phyloP scores from a whole-genome alignment of 2,329 filamentous ascomycete genomes.

The Verticillium tricorpus region DNA sequence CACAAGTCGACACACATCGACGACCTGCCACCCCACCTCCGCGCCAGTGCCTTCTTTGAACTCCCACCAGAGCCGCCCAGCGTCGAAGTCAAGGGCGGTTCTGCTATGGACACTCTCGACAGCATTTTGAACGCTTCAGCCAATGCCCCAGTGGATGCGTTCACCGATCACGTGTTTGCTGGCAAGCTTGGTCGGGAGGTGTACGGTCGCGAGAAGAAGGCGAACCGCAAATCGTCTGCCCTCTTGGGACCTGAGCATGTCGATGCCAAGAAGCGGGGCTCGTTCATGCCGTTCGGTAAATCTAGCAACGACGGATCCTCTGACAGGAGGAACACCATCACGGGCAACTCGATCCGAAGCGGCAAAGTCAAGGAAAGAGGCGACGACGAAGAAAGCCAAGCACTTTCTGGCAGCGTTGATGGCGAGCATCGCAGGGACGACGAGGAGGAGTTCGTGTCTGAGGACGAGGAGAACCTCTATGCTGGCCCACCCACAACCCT shows the following conservation, averaged over 20 bases:
- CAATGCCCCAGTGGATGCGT: constrained; percentile 81
- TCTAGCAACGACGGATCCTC: constrained; percentile 21
- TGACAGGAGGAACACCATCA: constrained; percentile 11
- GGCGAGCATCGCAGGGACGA: constrained; percentile 22
- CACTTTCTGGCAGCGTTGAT: constrained; percentile 16
- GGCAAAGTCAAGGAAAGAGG: background rate
- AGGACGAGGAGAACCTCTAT: constrained; percentile 44
- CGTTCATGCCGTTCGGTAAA: constrained; percentile 44
- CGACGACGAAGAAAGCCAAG: constrained; percentile 18
- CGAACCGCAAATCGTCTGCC: constrained; percentile 26
- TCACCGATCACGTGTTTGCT: constrained; percentile 82
- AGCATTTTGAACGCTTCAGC: constrained; percentile 89
- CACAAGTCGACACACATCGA: constrained; percentile 21
- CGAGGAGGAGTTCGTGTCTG: constrained; percentile 21
- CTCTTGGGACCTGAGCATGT: background rate
- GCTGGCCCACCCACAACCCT: constrained; percentile 81
- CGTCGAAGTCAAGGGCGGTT: constrained; percentile 66
- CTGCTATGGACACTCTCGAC: constrained; percentile 83
- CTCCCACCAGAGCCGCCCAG: constrained; percentile 48
- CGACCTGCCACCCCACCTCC: constrained; percentile 71
- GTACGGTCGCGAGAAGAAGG: constrained; percentile 58
- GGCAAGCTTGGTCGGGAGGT: constrained; percentile 71
- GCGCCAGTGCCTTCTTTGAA: constrained; percentile 91
- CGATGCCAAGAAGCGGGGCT: constrained; percentile 40
- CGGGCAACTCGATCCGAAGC: background rate